phyloP scores from a whole-genome alignment of 75 land plant species.

The Cunninghamia lanceolata region DNA sequence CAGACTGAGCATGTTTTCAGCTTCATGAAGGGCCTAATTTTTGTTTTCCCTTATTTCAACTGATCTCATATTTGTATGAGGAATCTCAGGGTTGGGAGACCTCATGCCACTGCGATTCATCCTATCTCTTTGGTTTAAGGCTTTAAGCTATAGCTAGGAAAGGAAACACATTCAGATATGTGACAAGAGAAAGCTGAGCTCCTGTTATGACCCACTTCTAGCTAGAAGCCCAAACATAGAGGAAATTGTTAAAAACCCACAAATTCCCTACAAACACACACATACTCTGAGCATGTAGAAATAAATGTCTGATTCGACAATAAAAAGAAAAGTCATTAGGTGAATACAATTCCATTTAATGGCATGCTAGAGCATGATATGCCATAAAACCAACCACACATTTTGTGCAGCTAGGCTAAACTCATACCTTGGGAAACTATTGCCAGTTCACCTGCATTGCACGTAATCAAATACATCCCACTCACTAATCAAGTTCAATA shows the following conservation, averaged over 20 bases:
- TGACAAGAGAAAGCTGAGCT: neutral
- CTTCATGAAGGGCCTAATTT: neutral
- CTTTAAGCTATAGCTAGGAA: neutral
- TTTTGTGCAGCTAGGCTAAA: neutral
- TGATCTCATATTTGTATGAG: neutral
- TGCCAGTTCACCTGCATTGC: neutral
- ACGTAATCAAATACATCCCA: neutral
- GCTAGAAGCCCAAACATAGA: neutral
- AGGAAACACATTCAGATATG: neutral
- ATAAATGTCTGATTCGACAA: neutral
- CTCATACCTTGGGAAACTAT: neutral
- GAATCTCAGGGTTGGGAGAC: neutral
- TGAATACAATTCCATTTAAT: neutral
- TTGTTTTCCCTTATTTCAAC: neutral
- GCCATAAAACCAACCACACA: neutral
- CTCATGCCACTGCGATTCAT: neutral
- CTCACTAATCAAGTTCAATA: too few species aligned
- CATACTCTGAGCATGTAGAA: neutral
- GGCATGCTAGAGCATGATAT: neutral
- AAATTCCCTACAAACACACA: neutral
- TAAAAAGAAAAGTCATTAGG: neutral
- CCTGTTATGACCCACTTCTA: neutral
- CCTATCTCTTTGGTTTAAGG: neutral
- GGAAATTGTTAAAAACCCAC: neutral
- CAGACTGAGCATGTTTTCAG: neutral